phyloP scores from a whole-genome alignment of 75 land plant species.

The Picea glauca region DNA sequence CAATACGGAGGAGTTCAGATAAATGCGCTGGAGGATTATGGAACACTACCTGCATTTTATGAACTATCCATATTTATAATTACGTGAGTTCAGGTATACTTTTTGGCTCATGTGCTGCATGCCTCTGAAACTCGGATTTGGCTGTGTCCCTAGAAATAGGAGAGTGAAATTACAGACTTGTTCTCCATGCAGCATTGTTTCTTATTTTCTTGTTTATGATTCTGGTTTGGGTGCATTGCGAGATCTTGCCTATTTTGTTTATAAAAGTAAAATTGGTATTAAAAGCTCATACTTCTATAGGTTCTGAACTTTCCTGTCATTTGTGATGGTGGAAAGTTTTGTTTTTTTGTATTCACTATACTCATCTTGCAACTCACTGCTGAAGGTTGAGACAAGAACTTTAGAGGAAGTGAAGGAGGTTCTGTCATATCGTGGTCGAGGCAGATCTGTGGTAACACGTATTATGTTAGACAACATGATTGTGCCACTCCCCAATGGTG shows the following conservation, averaged over 20 bases:
- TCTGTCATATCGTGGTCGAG: constrained; percentile 44
- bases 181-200: not conserved
- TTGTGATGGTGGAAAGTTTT: not conserved
- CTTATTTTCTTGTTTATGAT: not conserved
- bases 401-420: constrained; percentile 84
- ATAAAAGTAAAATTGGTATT: not conserved
- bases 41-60: not conserved
- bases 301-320: not conserved
- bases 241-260: not conserved
- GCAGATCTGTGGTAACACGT: constrained; percentile 66
- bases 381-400: constrained; percentile 91
- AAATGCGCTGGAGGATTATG: not conserved
- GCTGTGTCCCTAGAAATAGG: not conserved
- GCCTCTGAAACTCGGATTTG: not conserved
- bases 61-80: not conserved
- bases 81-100: too few relatives aligned
- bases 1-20: not conserved
- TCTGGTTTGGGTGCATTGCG: not conserved
- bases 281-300: not conserved
- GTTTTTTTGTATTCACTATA: not conserved
- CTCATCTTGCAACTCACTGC: not conserved
- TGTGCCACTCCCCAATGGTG: constrained; percentile 64
- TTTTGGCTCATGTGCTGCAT: not conserved
- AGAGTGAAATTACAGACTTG: not conserved
- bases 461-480: constrained; percentile 99